phyloP scores from a whole-genome alignment of 176 grass and related monocot genomes.

The Luzula sylvatica region DNA sequence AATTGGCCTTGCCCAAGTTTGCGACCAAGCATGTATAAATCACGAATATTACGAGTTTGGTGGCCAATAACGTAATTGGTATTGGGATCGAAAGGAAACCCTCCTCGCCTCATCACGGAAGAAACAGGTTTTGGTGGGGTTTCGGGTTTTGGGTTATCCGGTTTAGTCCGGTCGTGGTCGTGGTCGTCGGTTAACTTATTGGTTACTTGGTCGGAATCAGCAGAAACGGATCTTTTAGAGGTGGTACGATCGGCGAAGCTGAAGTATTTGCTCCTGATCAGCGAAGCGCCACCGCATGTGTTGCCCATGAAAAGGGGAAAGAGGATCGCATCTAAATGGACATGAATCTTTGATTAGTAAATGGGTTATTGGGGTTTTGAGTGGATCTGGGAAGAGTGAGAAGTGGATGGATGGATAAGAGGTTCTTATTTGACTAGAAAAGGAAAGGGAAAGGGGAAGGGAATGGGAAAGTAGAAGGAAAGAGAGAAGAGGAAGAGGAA shows the following conservation, averaged over 20 bases:
- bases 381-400: neutral
- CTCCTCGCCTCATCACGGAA: conserved; percentile 36
- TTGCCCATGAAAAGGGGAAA: conserved; percentile 93
- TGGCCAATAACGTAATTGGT: conserved; percentile 65
- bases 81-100: conserved; percentile 21
- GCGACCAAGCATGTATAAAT: conserved; percentile 53
- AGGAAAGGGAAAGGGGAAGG: neutral
- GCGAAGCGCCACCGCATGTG: conserved; percentile 62
- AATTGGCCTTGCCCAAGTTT: conserved; percentile 96
- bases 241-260: conserved; percentile 37
- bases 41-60: conserved; percentile 54
- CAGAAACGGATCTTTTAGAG: conserved; percentile 21
- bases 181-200: conserved; percentile 32
- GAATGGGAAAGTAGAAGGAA: neutral
- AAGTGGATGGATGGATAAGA: neutral
- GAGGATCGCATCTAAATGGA: conserved; percentile 24
- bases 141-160: conserved; percentile 23
- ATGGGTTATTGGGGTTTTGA: neutral
- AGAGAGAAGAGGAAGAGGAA: neutral
- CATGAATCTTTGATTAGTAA: conserved; percentile 12
- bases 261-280: conserved; percentile 49
- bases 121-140: conserved; percentile 12
- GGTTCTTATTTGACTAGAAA: neutral
- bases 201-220: conserved; percentile 24
- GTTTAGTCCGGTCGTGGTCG: conserved; percentile 7